Percentiles rank a stretch among this genome's conserved stretches.
phyloP scores from a whole-genome alignment of 1,139 yeast genomes.

The Pichia sp. region DNA sequence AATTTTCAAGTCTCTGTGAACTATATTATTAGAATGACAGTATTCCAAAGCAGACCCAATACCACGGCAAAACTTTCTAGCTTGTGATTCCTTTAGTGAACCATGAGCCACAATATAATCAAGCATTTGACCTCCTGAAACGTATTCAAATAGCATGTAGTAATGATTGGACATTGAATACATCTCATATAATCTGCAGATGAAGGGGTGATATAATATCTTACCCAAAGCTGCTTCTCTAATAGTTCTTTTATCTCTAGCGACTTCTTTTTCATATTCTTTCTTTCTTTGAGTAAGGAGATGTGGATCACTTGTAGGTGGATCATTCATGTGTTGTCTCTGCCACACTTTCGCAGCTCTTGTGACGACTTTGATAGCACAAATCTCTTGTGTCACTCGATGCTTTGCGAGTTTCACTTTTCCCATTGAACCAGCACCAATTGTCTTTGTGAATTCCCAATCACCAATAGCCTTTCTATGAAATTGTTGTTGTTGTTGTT shows the following conservation, averaged over 20 bases:
- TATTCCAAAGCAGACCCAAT: constrained; percentile 92
- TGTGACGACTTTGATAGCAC: constrained; percentile 82
- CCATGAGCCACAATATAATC: constrained; percentile 98
- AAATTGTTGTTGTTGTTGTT: constrained; percentile 42
- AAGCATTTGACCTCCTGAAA: constrained; percentile 95
- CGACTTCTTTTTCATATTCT: constrained; percentile 78
- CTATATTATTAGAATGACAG: constrained; percentile 89
- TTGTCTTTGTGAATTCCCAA: constrained; percentile 92
- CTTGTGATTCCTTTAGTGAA: constrained; percentile 85
- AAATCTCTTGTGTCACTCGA: constrained; percentile 69
- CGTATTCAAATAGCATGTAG: constrained; percentile 95
- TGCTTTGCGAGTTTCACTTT: constrained; percentile 93
- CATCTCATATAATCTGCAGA: constrained; percentile 88
- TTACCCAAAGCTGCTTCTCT: constrained; percentile 94
- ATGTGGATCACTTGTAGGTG: constrained; percentile 50
- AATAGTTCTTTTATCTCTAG: constrained; percentile 85
- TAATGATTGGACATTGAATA: constrained; percentile 96
- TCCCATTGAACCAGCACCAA: constrained; percentile 99
- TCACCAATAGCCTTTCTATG: constrained; percentile 91
- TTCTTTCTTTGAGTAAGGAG: constrained; percentile 59
- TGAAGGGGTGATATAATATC: constrained; percentile 83
- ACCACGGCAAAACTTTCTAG: constrained; percentile 94
- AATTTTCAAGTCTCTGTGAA: constrained; percentile 93
- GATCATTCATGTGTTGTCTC: constrained; percentile 68
- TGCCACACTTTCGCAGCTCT: constrained; percentile 71